These are phyloP conservation scores for Fusarium marasasianum DNA, from an alignment of 2,329 filamentous ascomycete species.

Conservation along the genomic window DNA sequence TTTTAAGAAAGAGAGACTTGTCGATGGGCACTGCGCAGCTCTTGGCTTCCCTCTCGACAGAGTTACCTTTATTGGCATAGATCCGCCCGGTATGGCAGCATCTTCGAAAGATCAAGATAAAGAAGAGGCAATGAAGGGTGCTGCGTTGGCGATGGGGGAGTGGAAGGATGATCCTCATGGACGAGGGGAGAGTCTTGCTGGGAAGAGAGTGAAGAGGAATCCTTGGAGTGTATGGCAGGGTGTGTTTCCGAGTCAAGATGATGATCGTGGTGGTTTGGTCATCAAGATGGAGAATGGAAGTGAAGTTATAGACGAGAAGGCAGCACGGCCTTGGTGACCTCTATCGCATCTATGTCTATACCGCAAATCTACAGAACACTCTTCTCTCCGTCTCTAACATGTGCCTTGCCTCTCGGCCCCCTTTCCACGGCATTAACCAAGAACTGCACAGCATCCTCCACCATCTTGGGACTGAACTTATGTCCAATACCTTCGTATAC, in stretches of 20 bases:
- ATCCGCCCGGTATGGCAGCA: constrained; percentile 62
- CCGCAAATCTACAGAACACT: constrained; percentile 34
- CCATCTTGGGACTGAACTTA: constrained; percentile 74
- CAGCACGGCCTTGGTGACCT: constrained; percentile 52
- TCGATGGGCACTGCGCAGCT: constrained; percentile 71
- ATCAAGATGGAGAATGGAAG: constrained; percentile 47
- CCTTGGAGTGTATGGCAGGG: constrained; percentile 57
- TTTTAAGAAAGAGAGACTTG: constrained; percentile 72
- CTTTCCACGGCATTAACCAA: constrained; percentile 59
- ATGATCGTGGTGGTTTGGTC: constrained; percentile 50
- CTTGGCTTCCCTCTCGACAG: constrained; percentile 61
- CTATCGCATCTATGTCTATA: background rate
- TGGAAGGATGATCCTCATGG: constrained; percentile 66
- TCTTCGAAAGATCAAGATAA: constrained; percentile 46
- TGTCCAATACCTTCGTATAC: constrained; percentile 77
- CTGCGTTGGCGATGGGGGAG: constrained; percentile 54
- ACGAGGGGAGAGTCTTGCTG: constrained; percentile 53
- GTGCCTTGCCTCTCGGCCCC: constrained; percentile 36
- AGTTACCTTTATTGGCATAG: constrained; percentile 68
- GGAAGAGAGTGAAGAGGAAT: constrained; percentile 61
- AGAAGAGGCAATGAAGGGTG: constrained; percentile 53
- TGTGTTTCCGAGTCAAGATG: constrained; percentile 54
- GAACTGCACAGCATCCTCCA: constrained; percentile 71
- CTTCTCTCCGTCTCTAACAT: constrained; percentile 46
- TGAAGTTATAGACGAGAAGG: constrained; percentile 53